Evolutionary conservation across 2,329 filamentous ascomycete genomes (phyloP), one percentile per base, ranked within the genome.

Genomic region (Fusarium chlamydosporum): DNA sequence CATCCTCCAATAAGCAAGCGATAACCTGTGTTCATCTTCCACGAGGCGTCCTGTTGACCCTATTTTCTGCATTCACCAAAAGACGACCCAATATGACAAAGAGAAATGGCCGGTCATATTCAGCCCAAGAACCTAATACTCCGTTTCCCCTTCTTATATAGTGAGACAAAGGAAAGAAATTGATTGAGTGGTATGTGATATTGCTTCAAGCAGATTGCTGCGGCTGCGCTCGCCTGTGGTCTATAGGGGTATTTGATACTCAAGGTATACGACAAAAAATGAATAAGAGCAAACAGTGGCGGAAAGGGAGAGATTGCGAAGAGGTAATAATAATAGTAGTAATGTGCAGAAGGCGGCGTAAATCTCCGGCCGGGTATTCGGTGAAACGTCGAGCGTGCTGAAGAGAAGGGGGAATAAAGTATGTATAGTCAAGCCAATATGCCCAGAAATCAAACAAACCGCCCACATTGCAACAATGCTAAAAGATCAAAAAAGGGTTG

Each of bases 231-330:
- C 71, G 75, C 74, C 72, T 74, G 76, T 74, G 74, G 74, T 79
- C 78, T 79, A 79, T 79, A 75, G 64, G 72, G 78, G 77, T 79
- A 79, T 79, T 79, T 75, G 71, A 75, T 78, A 76, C 73, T 74
- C 72, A 56, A 70, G 60, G 68, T 69, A 74, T 73, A 38, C 47
- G 59, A 64, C 61, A 70, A 70, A 74, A 68, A 23, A 23, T 23
- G 54, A 74, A 69, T 47, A 72, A 71, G 57, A 72, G 61, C 61
- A 69, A 65, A 71, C 56, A 20, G 27, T 61, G 65, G 56, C 51
- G 46, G 50, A 63, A 66, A 70, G 53, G 37, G 67, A 70, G 55
- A 48, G 61, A 67, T 53, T 59, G 68, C 42, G 51, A 75, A 68
- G 56, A 66, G 48, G 56, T 68, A 56, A 62, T 61, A 59, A 50